phyloP scores from a whole-genome alignment of 768 basidiomycete species.

The Lactifluus pinguis region DNA sequence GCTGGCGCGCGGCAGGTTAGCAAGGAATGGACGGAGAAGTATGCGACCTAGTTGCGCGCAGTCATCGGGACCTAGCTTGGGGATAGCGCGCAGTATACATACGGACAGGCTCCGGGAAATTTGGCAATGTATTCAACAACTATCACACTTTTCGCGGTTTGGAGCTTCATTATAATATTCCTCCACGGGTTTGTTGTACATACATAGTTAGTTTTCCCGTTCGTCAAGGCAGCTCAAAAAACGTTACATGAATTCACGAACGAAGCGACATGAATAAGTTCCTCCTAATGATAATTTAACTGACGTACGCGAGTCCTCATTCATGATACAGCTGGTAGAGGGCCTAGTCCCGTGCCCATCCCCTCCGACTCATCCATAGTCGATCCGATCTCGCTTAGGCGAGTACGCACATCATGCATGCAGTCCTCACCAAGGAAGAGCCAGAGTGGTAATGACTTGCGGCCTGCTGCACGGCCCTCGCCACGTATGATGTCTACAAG shows the following conservation, averaged over 20 bases:
- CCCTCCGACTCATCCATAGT: background rate
- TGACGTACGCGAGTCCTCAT: background rate
- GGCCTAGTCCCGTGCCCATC: background rate
- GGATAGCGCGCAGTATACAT: slow-evolving; percentile 7
- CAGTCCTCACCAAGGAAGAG: slow-evolving; percentile 24
- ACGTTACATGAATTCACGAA: background rate
- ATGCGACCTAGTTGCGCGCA: slow-evolving; percentile 39
- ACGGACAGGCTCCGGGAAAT: background rate
- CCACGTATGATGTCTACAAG: slow-evolving; percentile 24
- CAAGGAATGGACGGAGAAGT: slow-evolving; percentile 91
- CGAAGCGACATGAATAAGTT: background rate
- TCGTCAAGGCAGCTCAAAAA: background rate
- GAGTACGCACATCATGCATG: slow-evolving; percentile 18
- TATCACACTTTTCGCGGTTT: background rate
- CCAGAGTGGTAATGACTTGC: slow-evolving; percentile 17
- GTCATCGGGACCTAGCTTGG: background rate
- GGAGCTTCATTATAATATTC: background rate
- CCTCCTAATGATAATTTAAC: background rate
- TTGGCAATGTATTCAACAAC: slow-evolving; percentile 11
- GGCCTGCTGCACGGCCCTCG: slow-evolving; percentile 22
- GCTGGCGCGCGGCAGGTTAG: slow-evolving; percentile 87
- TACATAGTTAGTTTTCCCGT: background rate
- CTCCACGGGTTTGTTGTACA: background rate
- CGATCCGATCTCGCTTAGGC: background rate
- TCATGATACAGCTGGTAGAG: background rate